A percentile compares a stretch with the other conserved stretches of the same genome.
Evolutionary conservation across 2,329 filamentous ascomycete species (phyloP).

Genomic region (Sclerotinia subarctica): DNA sequence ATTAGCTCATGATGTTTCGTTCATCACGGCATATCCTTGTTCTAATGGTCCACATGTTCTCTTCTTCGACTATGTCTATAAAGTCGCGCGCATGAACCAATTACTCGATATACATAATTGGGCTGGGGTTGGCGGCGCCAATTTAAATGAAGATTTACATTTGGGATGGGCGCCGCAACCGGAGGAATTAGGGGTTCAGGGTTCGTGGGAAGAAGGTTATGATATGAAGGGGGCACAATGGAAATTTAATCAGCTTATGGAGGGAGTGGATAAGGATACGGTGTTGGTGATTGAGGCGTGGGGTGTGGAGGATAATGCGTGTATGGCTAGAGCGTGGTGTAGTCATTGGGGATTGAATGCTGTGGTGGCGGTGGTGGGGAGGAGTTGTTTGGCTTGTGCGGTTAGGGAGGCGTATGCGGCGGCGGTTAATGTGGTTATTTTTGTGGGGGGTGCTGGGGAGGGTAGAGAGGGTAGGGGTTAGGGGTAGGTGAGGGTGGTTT

Average conservation of each 20-base stretch:
- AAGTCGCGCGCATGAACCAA: conserved; percentile 58
- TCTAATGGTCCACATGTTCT: conserved; percentile 62
- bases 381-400: conserved; percentile 66
- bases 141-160: conserved; percentile 6
- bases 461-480: not conserved
- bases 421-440: conserved; percentile 67
- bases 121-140: conserved; percentile 40
- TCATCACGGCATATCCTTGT: conserved; percentile 64
- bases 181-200: not conserved
- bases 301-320: conserved; percentile 71
- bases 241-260: not conserved
- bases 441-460: conserved; percentile 47
- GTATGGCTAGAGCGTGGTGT: conserved; percentile 74
- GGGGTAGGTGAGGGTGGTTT: not conserved
- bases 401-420: conserved; percentile 74
- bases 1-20: conserved; percentile 63
- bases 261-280: conserved; percentile 54
- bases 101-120: conserved; percentile 65
- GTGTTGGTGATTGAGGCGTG: conserved; percentile 71
- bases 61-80: conserved; percentile 68
- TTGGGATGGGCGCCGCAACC: conserved; percentile 2
- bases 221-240: not conserved
- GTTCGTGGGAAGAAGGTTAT: conserved; percentile 34
- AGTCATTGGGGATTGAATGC: conserved; percentile 71
- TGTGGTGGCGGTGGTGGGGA: conserved; percentile 64